These are phyloP conservation scores for Ustilago hordei DNA, from an alignment of 1,284 basidiomycete genomes.

Conservation along the genomic window DNA sequence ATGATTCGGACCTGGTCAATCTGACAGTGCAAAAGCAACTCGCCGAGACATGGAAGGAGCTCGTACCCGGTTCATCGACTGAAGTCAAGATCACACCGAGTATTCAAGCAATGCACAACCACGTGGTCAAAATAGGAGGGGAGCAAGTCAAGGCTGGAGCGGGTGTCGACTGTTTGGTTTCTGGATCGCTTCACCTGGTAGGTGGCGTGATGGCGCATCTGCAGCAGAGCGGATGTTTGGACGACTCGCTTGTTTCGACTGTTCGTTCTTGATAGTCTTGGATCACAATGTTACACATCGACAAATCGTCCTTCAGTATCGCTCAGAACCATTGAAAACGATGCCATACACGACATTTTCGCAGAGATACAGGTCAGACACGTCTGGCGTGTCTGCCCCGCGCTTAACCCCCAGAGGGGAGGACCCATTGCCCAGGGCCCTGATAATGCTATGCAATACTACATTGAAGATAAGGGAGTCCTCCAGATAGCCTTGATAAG, in stretches of 20 bases:
- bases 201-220: slow-evolving; percentile 84
- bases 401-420: too few relatives aligned
- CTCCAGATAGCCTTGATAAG: too few relatives aligned
- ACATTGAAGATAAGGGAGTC: too few relatives aligned
- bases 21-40: slow-evolving; percentile 63
- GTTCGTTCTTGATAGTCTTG: slow-evolving; percentile 18
- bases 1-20: slow-evolving; percentile 55
- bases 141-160: slow-evolving; percentile 70
- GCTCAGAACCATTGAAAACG: too few relatives aligned
- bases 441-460: too few relatives aligned
- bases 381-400: too few relatives aligned
- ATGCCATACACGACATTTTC: too few relatives aligned
- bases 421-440: too few relatives aligned
- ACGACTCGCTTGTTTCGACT: slow-evolving; percentile 56
- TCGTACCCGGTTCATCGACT: slow-evolving; percentile 29
- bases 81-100: slow-evolving; percentile 81
- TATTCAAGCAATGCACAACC: slow-evolving; percentile 80
- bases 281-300: too few relatives aligned
- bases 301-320: too few relatives aligned
- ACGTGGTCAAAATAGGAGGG: slow-evolving; percentile 71
- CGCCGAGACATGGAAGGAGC: slow-evolving; percentile 48
- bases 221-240: slow-evolving; percentile 54
- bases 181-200: slow-evolving; percentile 92
- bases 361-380: too few relatives aligned
- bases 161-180: slow-evolving; percentile 79